Base-by-base conservation (phyloP, 176 grass and related monocot species). In the Triticum urartu region DNA sequence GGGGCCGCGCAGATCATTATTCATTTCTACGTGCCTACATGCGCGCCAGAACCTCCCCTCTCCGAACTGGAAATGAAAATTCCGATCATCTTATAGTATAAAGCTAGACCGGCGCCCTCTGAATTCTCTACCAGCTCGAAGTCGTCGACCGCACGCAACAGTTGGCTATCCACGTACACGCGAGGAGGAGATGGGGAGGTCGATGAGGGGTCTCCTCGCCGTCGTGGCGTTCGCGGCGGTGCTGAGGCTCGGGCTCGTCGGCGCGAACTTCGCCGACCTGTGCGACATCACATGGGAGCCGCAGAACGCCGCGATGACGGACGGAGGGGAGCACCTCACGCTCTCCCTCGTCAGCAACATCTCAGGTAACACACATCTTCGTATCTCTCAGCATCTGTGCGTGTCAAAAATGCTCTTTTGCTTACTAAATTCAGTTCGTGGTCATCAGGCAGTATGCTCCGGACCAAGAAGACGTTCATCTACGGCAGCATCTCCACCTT, bases 401-500 rank as follows among this genome's bases (percentile, higher is more conserved):
- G 18, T 18, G 15, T 26, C 2, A 50, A 33, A 54, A 54, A 42
- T 40, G 7, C 7, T 40, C 7, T 40, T 40, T 40, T 7, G 38
- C 7, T 40, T 38, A 4, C 36, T 35, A 4, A 35, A 35, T 5
- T 50, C 48, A 14, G 14, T 52, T 5, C 0, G 28, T 30, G 28
- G 28, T 48, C 11, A 52, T 56, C 81, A 91, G 89, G 92, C 6
- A 81, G 61, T 1, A 83, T 75, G 84, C 87, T 94, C n/a, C 79
- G 12, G 78, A 91, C 43, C 38, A 90, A 77, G 69, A 83, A 84
- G 50, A 74, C 86, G 64, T 97, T 88, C 81, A 89, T 97, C 33
- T 97, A 80, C 33, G 92, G 90, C 61, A 91, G 87, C 67, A 13
- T 93, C 11, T 77, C 92, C 12, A 92, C 92, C 88, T 15, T 71